phyloP scores from a whole-genome alignment of 202 grass and related monocot species.

The Cymbopogon flexuosus region DNA sequence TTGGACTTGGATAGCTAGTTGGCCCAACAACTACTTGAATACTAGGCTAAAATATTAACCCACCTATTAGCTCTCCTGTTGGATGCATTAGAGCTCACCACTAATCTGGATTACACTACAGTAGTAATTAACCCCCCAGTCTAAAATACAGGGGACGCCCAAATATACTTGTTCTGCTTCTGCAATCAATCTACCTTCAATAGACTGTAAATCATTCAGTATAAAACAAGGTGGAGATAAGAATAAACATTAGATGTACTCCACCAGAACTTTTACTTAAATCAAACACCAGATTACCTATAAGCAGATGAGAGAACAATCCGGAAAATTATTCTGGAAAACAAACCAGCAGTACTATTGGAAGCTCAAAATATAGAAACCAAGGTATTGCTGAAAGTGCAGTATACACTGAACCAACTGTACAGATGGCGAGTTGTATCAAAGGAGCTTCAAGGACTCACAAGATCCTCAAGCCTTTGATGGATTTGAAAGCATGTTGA shows the following conservation, averaged over 20 bases:
- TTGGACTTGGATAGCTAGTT: no score
- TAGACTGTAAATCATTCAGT: not conserved
- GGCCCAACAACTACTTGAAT: no score
- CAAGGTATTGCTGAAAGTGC: not conserved
- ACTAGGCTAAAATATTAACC: no score
- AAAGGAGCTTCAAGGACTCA: not conserved
- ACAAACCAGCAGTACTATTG: not conserved
- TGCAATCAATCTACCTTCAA: not conserved
- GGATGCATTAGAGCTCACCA: no score
- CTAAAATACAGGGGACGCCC: not conserved
- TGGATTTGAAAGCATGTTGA: no score
- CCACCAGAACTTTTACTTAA: not conserved
- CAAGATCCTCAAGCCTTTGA: no score
- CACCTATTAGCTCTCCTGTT: no score
- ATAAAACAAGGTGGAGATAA: not conserved
- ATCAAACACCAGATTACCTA: not conserved
- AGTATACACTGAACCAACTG: not conserved
- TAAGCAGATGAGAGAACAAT: not conserved
- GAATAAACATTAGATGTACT: not conserved
- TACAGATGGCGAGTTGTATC: not conserved
- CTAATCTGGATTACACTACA: no score
- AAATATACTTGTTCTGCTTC: not conserved
- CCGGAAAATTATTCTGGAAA: not conserved
- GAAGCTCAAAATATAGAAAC: not conserved
- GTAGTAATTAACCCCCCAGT: not conserved